Evolutionary conservation across 495 filamentous ascomycete genomes (phyloP), one percentile per base, ranked within the genome.

Genomic region (Hypoxylon fragiforme): DNA sequence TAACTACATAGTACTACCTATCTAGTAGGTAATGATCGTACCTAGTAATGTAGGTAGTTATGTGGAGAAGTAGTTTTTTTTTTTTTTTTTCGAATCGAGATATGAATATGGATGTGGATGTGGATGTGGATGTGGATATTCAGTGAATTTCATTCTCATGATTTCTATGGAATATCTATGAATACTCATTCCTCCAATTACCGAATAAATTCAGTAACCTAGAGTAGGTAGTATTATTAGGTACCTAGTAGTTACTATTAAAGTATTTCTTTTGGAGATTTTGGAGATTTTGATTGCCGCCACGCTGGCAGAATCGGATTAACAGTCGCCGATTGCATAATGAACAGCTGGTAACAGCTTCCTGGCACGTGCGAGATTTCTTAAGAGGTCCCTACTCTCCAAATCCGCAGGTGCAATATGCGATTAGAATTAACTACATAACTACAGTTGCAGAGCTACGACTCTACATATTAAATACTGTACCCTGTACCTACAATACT

Each of bases 251-350:
- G n/a, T n/a, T n/a, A n/a, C n/a, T n/a, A n/a, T n/a, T n/a, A n/a
- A n/a, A n/a, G n/a, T n/a, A n/a, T n/a, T n/a, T n/a, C n/a, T n/a
- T n/a, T n/a, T n/a, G n/a, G n/a, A n/a, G n/a, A n/a, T n/a, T n/a
- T n/a, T 32, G 2, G 3, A 28, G 11, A 2, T 37, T 21, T 4
- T 3, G 24, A 13, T 40, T 57, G 44, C 57, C 45, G 58, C 57
- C 62, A 65, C 62, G 58, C 50, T 65, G 62, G 57, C 59, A 58
- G 39, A 41, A 62, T 53, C 54, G 57, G 48, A 64, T 61, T 36
- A 61, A 64, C 37, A 36, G 2, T 8, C 26, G 38, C 52, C 51
- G 37, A 60, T 45, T 31, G 13, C 37, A 18, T 37, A 13, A 34
- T 8, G 12, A 8, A 11, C 52, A 53, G 57, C 54, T 63, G 58